Percentiles rank a stretch among this genome's conserved stretches.
These are phyloP conservation scores for Fraxinus dipetala DNA, from an alignment of 305 asterid genomes.

Conservation along the genomic window DNA sequence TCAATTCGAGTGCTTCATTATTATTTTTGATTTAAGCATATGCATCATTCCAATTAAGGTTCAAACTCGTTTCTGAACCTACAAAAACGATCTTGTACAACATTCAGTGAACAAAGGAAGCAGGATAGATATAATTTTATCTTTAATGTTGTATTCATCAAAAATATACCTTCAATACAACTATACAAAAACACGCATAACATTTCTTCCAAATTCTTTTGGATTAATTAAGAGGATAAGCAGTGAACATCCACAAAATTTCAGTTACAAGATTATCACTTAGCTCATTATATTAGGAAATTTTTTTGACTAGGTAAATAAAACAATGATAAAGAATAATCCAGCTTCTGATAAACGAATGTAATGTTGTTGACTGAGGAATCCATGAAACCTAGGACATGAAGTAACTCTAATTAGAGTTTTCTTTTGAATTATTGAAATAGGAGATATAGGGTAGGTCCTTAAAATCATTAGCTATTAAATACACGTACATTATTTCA, in stretches of 20 bases:
- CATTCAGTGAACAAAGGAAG: background rate
- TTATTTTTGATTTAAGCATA: background rate
- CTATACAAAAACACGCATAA: background rate
- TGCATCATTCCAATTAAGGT: background rate
- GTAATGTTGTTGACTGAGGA: background rate
- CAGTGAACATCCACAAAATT: background rate
- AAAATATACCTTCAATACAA: background rate
- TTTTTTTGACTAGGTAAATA: background rate
- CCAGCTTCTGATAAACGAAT: background rate
- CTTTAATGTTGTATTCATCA: background rate
- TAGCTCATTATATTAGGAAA: background rate
- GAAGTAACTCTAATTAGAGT: background rate
- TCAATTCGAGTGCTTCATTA: background rate
- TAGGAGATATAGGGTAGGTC: background rate
- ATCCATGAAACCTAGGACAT: background rate
- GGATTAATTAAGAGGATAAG: background rate
- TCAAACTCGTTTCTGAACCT: background rate
- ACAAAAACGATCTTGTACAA: background rate
- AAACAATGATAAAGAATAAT: background rate
- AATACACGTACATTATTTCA: background rate
- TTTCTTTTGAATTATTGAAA: background rate
- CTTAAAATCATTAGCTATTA: background rate
- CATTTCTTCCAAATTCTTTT: background rate
- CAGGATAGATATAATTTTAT: background rate
- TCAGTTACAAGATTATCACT: background rate